Base-by-base conservation (phyloP, 495 filamentous ascomycete genomes). In the Staphylotrichum tortipilum region DNA sequence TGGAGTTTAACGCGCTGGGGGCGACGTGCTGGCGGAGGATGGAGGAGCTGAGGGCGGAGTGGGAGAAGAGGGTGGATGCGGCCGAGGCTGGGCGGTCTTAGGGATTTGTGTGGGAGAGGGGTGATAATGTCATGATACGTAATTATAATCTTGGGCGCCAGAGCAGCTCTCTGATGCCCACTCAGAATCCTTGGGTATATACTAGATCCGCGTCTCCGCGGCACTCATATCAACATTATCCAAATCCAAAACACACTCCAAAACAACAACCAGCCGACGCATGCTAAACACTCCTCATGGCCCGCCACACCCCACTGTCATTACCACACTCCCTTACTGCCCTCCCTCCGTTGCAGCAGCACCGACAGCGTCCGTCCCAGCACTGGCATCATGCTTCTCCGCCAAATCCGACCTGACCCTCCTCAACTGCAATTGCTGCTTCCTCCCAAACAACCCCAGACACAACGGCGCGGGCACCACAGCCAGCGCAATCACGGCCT, bases 21-120 rank as follows among this genome's bases (percentile, higher is more conserved):
- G 77, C 78, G 41, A 65, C 71, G 57, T 83, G 78, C 56, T 98
- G 92, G 92, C 74, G 58, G 62, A 69, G 84, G 69, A 89, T 98
- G 80, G 92, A 98, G 72, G 75, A 71, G 66, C 63, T 96, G 74
- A 76, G 92, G 92, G 89, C 94, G 63, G 64, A 42, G 18, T 77
- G 69, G 92, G 89, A 94, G 63, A 63, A 41, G 18, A 78, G 68
- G 37, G 58, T 72, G 7, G 62, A 52, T 26, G 43, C 7, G 24
- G 23, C 19, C 3, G 33, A 31, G 49, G 19, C 5, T 11, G n/a
- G 12, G 29, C 28, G 15, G 43, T 12, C 11, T 0, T 29, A 14
- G 15, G 19, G 28, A 22, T 23, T 3, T 17, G 26, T 40, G 26
- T 6, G 7, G 30, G 33, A 22, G 4, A 18, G n/a, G 14, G 44